These are phyloP conservation scores for Colletotrichum destructivum DNA, from an alignment of 2,329 filamentous ascomycete species.

Conservation along the genomic window DNA sequence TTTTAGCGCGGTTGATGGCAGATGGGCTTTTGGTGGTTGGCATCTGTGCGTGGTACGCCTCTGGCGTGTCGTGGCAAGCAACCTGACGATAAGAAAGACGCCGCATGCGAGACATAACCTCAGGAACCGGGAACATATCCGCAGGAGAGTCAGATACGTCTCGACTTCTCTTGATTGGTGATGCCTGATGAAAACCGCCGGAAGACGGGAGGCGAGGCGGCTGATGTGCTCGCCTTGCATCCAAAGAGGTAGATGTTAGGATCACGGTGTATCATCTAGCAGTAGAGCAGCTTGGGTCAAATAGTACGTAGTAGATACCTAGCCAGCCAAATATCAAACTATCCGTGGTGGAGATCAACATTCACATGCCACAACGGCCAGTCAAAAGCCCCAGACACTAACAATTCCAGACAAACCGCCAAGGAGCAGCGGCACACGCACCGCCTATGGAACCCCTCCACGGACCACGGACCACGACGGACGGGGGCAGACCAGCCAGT, in stretches of 20 bases:
- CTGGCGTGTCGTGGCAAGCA: background rate
- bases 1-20: too few species aligned
- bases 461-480: background rate
- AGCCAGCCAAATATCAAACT: background rate
- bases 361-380: conserved; percentile 31
- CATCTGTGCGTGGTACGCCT: background rate
- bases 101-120: background rate
- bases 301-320: too few species aligned
- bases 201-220: background rate
- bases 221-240: background rate
- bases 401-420: conserved; percentile 27
- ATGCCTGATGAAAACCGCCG: background rate
- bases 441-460: conserved; percentile 2
- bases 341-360: conserved; percentile 1
- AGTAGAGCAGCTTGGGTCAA: background rate
- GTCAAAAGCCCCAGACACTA: conserved; percentile 26
- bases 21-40: background rate
- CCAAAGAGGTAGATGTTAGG: background rate
- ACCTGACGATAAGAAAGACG: background rate
- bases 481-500: background rate
- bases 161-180: background rate
- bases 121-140: background rate
- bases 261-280: background rate
- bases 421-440: background rate
- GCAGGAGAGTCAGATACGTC: background rate